Evolutionary conservation across 257 asterid species (phyloP).

Genomic region (Prunella vulgaris): DNA sequence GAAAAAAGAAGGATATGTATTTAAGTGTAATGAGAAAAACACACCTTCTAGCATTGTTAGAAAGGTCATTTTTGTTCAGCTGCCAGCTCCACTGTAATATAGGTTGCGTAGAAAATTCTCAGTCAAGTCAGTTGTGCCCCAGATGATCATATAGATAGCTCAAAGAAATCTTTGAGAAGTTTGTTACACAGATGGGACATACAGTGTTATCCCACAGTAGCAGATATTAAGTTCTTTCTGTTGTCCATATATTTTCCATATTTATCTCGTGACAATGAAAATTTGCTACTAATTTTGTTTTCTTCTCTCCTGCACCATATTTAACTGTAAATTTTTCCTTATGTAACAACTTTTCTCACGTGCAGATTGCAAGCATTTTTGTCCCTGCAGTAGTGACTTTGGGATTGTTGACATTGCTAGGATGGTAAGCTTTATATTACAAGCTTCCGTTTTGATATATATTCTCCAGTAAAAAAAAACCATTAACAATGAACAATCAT

Average conservation of each 20-base stretch:
- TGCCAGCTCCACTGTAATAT: background rate
- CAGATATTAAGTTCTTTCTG: background rate
- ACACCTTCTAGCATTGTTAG: background rate
- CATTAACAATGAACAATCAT: background rate
- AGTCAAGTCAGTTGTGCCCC: background rate
- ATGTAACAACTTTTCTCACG: slow-evolving; percentile 23
- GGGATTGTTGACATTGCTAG: slow-evolving; percentile 72
- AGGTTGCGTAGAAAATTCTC: background rate
- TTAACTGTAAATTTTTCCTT: slow-evolving; percentile 14
- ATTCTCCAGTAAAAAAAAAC: background rate
- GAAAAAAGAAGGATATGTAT: background rate
- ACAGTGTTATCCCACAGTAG: background rate
- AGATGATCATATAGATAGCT: slow-evolving; percentile 2
- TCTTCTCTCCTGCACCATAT: background rate
- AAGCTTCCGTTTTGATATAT: background rate
- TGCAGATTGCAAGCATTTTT: slow-evolving; percentile 90
- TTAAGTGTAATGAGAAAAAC: background rate
- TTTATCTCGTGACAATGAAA: background rate
- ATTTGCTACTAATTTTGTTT: slow-evolving; percentile 12
- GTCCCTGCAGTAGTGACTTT: slow-evolving; percentile 74
- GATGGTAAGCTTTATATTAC: slow-evolving; percentile 60
- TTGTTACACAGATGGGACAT: background rate
- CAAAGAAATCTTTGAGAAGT: background rate
- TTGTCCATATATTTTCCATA: background rate
- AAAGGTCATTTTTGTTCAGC: background rate